Evolutionary conservation across 352 stramenopile genomes (phyloP), one percentile per base, ranked within the genome.

Genomic region (Plasmopara halstedii): DNA sequence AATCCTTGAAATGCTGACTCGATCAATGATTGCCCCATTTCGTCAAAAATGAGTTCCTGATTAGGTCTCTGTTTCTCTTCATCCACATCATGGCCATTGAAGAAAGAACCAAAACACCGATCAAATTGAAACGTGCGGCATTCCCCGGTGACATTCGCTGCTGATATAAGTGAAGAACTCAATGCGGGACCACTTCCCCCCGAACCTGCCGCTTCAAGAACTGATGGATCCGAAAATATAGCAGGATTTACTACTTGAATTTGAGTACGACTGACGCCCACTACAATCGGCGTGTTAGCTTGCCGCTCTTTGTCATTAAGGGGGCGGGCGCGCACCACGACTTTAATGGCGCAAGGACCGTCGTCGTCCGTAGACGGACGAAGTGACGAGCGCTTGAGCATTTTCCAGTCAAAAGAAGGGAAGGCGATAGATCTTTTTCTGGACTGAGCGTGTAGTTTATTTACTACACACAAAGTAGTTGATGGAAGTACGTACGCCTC

Each of bases 61-160:
- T 88, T 85, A 0, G 73, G 64, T 9, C 53, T 61, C 39, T 78
- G 60, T 4, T 57, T 80, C 14, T 59, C 61, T 34, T 49, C 20
- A 37, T 75, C 70, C 11, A 64, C 55, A 6, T 70, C 61, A 2
- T 31, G 45, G 0, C 46, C 56, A 4, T 20, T 25, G 8, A 19
- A 9, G 7, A 70, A 46, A 2, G 76, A 60, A 3, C 77, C 75
- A 49, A 88, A 89, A 49, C 77, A 91, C 6, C 73, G 73, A 35
- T 91, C 80, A 43, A 89, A 91, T 42, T 83, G 63, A 63, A 91
- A 91, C 4, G 56, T 65, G 14, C 75, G 74, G 40, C 67, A 85
- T 44, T 83, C 71, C 8, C 72, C 72, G 2, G 64, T 67, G 0
- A 56, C 51, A 2, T 44, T 58, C 2, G 76, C 73, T 0, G 72